Conservation (phyloP, 1,139 yeast species). For the Tardiomyces blankii region DNA sequence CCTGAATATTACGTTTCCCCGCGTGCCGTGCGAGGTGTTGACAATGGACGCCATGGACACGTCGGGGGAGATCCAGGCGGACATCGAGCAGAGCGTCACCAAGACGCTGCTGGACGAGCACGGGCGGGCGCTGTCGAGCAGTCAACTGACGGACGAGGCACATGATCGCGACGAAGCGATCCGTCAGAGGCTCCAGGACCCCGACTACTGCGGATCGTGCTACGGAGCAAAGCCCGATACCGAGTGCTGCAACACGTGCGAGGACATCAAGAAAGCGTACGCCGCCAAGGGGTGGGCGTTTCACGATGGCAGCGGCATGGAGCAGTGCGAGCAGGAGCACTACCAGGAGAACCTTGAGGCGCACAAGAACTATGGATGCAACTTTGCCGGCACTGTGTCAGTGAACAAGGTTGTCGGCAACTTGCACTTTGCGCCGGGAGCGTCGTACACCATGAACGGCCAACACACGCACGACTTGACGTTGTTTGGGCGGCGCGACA, state of each 20-base stretch:
- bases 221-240: slow-evolving; percentile 65
- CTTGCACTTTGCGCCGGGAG: slow-evolving; percentile 93
- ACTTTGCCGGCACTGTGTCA: slow-evolving; percentile 66
- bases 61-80: slow-evolving; percentile 73
- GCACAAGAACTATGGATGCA: slow-evolving; percentile 74
- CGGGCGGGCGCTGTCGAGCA: slow-evolving; percentile 33
- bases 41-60: slow-evolving; percentile 68
- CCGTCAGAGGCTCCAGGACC: slow-evolving; percentile 22
- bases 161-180: slow-evolving; percentile 12
- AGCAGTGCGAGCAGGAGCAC: slow-evolving; percentile 85
- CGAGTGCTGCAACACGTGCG: slow-evolving; percentile 78
- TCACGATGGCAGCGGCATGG: slow-evolving; percentile 73
- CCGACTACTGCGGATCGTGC: slow-evolving; percentile 73
- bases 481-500: slow-evolving; percentile 43
- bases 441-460: slow-evolving; percentile 36
- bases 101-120: slow-evolving; percentile 48
- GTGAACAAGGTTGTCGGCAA: slow-evolving; percentile 85
- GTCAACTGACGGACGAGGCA: slow-evolving; percentile 22
- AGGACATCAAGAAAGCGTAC: slow-evolving; percentile 69
- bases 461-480: slow-evolving; percentile 79
- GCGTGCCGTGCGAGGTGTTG: slow-evolving; percentile 64
- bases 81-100: slow-evolving; percentile 60
- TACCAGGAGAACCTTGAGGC: slow-evolving; percentile 52
- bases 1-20: slow-evolving; percentile 71
- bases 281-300: slow-evolving; percentile 77